Percentiles rank a stretch among this genome's conserved stretches.
Conservation (phyloP, 1,139 yeast species). For the Magnusiomyces sp. region DNA sequence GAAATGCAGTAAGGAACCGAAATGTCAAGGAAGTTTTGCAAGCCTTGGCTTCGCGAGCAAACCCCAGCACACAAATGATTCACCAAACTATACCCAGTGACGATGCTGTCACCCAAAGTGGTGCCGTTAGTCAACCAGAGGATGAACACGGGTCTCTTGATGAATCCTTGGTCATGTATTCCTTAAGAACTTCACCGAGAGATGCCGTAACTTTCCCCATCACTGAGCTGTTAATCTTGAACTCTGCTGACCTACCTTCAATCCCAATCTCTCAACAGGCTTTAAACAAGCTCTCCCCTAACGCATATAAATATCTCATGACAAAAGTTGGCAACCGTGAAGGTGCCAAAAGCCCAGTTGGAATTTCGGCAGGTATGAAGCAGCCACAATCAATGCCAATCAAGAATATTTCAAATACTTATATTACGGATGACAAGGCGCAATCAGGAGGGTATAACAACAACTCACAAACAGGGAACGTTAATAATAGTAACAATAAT, state of each 20-base stretch:
- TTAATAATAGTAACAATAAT: no score
- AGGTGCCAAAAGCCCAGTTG: neutral
- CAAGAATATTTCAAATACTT: no score
- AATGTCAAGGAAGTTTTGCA: constrained; percentile 28
- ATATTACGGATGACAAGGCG: no score
- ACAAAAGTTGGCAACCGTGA: neutral
- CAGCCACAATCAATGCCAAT: no score
- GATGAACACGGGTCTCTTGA: constrained; percentile 5
- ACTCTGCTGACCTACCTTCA: constrained; percentile 39
- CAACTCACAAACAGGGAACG: no score
- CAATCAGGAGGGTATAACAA: no score
- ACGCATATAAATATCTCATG: neutral
- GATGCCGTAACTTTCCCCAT: constrained; percentile 44
- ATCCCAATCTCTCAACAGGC: neutral
- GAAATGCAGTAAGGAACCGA: constrained; percentile 30
- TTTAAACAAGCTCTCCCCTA: neutral
- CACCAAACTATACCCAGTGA: constrained; percentile 16
- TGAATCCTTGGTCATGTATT: constrained; percentile 27
- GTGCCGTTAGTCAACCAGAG: neutral
- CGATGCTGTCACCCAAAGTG: constrained; percentile 9
- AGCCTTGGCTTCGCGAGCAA: constrained; percentile 37
- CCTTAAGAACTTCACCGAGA: constrained; percentile 23
- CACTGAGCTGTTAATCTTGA: constrained; percentile 62
- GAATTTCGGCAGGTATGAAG: no score
- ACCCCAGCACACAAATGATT: constrained; percentile 26